Evolutionary conservation across 1,284 basidiomycete species (phyloP), one percentile per base, ranked within the genome.

Genomic region (Ceraceosorus bombacis): DNA sequence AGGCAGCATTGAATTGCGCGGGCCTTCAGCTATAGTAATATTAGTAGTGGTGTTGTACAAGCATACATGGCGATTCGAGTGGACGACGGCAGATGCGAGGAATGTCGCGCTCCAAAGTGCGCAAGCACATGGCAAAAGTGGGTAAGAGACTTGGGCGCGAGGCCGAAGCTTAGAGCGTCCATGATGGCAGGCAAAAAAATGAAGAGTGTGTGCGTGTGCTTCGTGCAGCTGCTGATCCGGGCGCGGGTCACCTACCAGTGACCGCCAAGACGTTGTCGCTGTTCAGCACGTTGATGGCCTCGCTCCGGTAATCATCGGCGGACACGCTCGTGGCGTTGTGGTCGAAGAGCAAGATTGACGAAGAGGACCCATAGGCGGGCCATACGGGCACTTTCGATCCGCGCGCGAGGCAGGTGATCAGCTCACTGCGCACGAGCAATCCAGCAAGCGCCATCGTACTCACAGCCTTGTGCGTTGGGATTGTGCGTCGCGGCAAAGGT

Each of bases 201-300:
- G 27, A 27, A 27, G 27, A 27, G 27, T 27, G 27, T 27, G 27
- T 27, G 27, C 27, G 27, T 27, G 27, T 27, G 27, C 27, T 27
- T 27, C 27, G 27, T 27, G 27, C 27, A 27, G 2, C 27, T 27
- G 27, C 27, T 27, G 27, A 27, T 27, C 27, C 27, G 27, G 27
- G 27, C 27, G 27, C 27, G 27, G 27, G 27, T 57, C 39, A 57
- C 27, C 55, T 43, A 8, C 55, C 55, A 17, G 55, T 54, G 39
- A 51, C 15, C 5, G 38, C 10, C 13, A 55, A 37, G 39, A 57
- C 27, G 39, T 57, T 49, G 1, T 36, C 53, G n/a, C 51, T n/a
- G 43, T 57, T 57, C 5, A 57, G 39, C 10, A 57, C n/a, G 15
- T 27, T 39, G 5, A 57, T 57, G 12, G 55, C 48, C n/a, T 15